Percentiles rank a stretch among this genome's conserved stretches.
These are phyloP conservation scores for Phlebiopsis flavidoalba DNA, from an alignment of 768 basidiomycete species.

Conservation along the genomic window DNA sequence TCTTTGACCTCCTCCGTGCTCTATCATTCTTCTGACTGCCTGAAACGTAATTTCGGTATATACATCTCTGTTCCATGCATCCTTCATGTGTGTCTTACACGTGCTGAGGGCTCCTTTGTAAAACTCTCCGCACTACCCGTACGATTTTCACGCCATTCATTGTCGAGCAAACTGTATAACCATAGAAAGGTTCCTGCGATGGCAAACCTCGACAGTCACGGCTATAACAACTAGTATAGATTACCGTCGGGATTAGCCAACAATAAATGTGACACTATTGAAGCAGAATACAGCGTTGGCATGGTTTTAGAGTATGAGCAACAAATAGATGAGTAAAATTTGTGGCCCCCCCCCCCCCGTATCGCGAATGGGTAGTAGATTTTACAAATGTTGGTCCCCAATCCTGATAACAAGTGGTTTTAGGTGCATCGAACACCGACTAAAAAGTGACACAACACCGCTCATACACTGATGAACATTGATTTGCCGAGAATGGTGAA, in stretches of 20 bases:
- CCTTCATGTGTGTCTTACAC: not conserved
- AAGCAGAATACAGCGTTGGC: not conserved
- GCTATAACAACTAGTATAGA: not conserved
- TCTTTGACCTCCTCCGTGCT: slow-evolving; percentile 1
- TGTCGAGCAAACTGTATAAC: not conserved
- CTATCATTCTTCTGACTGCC: slow-evolving; percentile 4
- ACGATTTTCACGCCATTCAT: not conserved
- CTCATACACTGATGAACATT: slow-evolving; percentile 76
- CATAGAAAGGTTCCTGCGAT: not conserved
- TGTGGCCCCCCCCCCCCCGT: no score
- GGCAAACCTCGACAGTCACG: not conserved
- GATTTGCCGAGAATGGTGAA: slow-evolving; percentile 61
- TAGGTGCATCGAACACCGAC: no score
- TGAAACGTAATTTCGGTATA: not conserved
- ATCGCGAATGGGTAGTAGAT: not conserved
- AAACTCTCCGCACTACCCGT: not conserved
- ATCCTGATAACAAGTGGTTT: not conserved
- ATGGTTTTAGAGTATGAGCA: not conserved
- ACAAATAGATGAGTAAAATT: not conserved
- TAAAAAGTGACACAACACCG: not conserved
- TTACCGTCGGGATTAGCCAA: not conserved
- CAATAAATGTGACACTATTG: not conserved
- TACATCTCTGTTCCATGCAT: not conserved
- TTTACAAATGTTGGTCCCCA: not conserved
- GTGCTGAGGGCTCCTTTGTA: not conserved